Base-by-base conservation (phyloP, 2,329 filamentous ascomycete genomes). In the Stagonosporopsis cucurbitacearum region DNA sequence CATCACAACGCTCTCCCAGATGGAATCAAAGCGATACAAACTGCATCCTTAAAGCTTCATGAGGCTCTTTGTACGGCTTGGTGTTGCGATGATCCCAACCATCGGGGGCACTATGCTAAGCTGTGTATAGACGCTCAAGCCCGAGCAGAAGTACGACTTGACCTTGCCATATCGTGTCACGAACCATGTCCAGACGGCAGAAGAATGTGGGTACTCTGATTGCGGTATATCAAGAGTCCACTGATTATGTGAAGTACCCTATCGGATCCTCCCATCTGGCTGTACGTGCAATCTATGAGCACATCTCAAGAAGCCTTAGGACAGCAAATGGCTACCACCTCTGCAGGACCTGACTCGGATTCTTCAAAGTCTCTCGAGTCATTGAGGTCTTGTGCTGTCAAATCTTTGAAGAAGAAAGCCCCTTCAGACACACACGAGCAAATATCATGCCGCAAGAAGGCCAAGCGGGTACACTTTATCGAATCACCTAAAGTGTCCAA, bases 91-190 rank as follows among this genome's bases (percentile, higher is more conserved):
- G 54, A 68, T 26, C 23, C 48, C 2, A 32, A 45, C 11, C 66
- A 70, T 37, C 39, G 54, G 9, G 58, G 54, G 2, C 68, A 69
- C 33, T 54, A 59, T 33, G 68, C 68, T 2, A 69, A 69, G 53
- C 41, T 71, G 5, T 67, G 63, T 23, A 50, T 70, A 2, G 58
- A 66, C 25, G 62, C 62, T n/a, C 50, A 68, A 39, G 61, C 58
- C 0, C 23, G 55, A 12, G 22, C 45, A 19, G 61, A 60, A 49
- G 66, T 71, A 2, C 56, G 52, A 3, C 58, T 71, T 5, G 66
- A 69, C 33, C 58, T 69, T 17, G 67, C 62, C 4, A 66, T 69
- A 43, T 69, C 64, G 5, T 69, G 63, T 44, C 57, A 63, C 6
- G 46, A 60, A 9, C 20, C 46, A 2, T 20, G 17, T 7, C n/a